Evolutionary conservation across 768 basidiomycete genomes (phyloP).

Genomic region (Amanita exitialis): DNA sequence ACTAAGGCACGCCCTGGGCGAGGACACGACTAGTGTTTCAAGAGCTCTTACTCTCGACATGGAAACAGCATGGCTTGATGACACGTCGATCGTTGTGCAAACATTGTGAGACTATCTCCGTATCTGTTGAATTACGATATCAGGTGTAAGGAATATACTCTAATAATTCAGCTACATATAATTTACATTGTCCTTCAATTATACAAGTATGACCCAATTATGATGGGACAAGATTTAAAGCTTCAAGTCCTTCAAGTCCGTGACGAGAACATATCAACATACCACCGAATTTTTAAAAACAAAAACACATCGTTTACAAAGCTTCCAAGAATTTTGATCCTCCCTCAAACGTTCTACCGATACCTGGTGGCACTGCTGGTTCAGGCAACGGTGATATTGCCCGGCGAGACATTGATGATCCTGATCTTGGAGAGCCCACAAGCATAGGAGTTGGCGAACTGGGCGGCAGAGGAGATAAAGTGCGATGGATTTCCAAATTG

Average conservation of each 20-base stretch:
- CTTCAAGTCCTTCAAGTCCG: neutral
- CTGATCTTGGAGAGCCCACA: constrained; percentile 12
- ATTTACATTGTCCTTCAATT: neutral
- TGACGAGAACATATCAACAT: neutral
- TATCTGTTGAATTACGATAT: neutral
- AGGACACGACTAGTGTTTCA: constrained; percentile 42
- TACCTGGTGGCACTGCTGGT: constrained; percentile 10
- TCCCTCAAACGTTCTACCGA: constrained; percentile 27
- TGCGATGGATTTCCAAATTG: constrained; percentile 15
- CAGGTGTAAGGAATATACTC: neutral
- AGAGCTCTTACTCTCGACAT: constrained; percentile 53
- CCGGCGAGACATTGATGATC: neutral
- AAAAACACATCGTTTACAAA: constrained; percentile 13
- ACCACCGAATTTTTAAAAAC: no score
- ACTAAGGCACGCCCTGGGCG: constrained; percentile 45
- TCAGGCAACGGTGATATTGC: constrained; percentile 8
- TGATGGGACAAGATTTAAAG: neutral
- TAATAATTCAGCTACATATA: neutral
- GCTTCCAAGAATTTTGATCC: constrained; percentile 42
- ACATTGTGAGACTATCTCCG: constrained; percentile 28
- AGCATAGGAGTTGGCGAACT: constrained; percentile 13
- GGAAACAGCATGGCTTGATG: constrained; percentile 59
- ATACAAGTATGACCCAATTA: neutral
- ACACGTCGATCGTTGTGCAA: constrained; percentile 57
- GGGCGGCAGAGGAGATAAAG: constrained; percentile 21